These are phyloP conservation scores for Tolypocladium nubicola DNA, from an alignment of 2,329 filamentous ascomycete species.

Conservation along the genomic window DNA sequence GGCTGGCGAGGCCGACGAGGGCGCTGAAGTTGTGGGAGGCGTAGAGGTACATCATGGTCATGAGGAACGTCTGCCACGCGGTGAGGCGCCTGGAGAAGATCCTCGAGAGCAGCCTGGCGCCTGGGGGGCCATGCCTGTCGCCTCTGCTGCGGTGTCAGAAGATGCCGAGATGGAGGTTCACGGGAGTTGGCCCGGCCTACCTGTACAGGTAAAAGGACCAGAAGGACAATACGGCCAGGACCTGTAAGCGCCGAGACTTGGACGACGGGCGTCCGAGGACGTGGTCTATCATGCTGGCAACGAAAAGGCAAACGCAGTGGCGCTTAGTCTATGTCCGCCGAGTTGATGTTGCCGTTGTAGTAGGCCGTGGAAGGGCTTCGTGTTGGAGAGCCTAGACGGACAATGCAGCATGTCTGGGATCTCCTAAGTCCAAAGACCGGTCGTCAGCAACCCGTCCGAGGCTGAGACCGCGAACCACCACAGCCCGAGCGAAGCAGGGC, in stretches of 20 bases:
- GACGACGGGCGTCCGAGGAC: slow-evolving; percentile 83
- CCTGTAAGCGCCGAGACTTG: slow-evolving; percentile 85
- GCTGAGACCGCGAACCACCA: no score
- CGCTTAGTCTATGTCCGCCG: background rate
- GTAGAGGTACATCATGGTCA: slow-evolving; percentile 87
- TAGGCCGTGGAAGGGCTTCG: background rate
- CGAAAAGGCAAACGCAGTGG: background rate
- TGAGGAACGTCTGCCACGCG: slow-evolving; percentile 78
- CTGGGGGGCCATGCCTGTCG: slow-evolving; percentile 77
- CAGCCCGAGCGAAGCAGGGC: background rate
- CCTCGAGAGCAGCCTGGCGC: slow-evolving; percentile 59
- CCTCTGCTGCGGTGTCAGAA: slow-evolving; percentile 43
- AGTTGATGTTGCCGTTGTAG: no score
- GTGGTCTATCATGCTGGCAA: slow-evolving; percentile 60
- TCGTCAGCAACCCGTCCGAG: background rate
- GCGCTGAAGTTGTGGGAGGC: slow-evolving; percentile 88
- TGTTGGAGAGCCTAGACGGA: background rate
- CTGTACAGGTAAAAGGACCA: slow-evolving; percentile 79
- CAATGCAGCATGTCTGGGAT: background rate
- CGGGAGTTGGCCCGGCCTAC: slow-evolving; percentile 30
- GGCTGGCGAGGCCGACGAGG: slow-evolving; percentile 79
- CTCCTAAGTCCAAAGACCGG: no score
- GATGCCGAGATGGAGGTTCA: background rate
- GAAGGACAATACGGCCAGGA: slow-evolving; percentile 81
- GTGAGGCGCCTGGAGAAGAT: slow-evolving; percentile 63